These are phyloP conservation scores for Lachnellula cervina DNA, from an alignment of 2,329 filamentous ascomycete species.

Conservation along the genomic window DNA sequence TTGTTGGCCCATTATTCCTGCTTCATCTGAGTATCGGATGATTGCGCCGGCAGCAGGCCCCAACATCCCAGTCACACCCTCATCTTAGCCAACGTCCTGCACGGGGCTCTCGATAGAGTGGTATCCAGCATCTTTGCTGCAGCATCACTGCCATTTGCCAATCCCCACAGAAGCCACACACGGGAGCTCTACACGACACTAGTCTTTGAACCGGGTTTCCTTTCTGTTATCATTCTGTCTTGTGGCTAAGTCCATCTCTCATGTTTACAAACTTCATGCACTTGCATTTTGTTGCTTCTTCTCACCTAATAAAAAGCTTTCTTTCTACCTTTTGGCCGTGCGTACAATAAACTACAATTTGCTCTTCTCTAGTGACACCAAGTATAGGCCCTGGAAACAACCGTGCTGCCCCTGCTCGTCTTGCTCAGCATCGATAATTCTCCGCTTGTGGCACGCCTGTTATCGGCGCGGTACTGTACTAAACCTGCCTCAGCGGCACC, in stretches of 20 bases:
- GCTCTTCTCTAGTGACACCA: constrained; percentile 18
- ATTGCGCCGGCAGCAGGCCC: constrained; percentile 27
- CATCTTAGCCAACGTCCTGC: constrained; percentile 29
- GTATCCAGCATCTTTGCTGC: constrained; percentile 20
- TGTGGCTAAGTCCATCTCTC: constrained; percentile 21
- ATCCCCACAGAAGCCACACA: constrained; percentile 19
- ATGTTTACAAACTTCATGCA: constrained; percentile 13
- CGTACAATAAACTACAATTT: constrained; percentile 7
- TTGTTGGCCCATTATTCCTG: constrained; percentile 22
- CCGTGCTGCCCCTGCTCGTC: constrained; percentile 27
- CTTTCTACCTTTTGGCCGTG: constrained; percentile 11
- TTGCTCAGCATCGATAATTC: constrained; percentile 20
- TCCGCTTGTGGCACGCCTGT: constrained; percentile 17
- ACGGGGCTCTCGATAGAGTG: constrained; percentile 26
- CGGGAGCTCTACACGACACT: constrained; percentile 18
- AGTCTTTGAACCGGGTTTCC: constrained; percentile 24
- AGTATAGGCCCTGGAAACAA: constrained; percentile 12
- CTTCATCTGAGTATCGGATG: constrained; percentile 31
- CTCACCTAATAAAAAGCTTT: not conserved
- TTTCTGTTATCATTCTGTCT: constrained; percentile 19
- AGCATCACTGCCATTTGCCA: constrained; percentile 27
- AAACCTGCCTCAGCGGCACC: constrained; percentile 10
- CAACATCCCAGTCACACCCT: constrained; percentile 25
- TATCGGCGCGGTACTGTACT: constrained; percentile 21
- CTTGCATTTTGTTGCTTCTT: constrained; percentile 11